Evolutionary conservation across 768 basidiomycete genomes (phyloP).

Genomic region (Boletus sp.): DNA sequence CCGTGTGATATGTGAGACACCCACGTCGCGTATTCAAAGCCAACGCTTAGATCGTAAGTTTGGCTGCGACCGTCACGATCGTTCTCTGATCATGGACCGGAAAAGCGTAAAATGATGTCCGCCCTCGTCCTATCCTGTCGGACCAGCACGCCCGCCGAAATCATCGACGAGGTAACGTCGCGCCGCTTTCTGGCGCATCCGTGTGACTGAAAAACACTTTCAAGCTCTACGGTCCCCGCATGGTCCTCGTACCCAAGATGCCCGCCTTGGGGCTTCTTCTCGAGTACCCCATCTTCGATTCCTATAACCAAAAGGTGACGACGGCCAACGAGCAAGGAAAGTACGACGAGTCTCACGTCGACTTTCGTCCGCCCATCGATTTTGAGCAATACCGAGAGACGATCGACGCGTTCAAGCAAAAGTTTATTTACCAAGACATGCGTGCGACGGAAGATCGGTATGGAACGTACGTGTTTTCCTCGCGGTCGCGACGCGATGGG

Average conservation of each 20-base stretch:
- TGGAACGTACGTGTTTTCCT: slow-evolving; percentile 58
- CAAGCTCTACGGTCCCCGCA: slow-evolving; percentile 74
- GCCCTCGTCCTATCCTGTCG: slow-evolving; percentile 77
- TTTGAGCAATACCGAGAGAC: slow-evolving; percentile 63
- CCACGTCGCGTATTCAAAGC: slow-evolving; percentile 25
- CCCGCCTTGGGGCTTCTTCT: slow-evolving; percentile 91
- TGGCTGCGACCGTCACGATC: not conserved
- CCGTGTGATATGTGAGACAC: not conserved
- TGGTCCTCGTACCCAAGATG: slow-evolving; percentile 90
- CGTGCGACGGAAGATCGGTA: slow-evolving; percentile 76
- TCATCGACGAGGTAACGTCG: slow-evolving; percentile 66
- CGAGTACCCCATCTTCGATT: slow-evolving; percentile 80
- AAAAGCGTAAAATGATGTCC: slow-evolving; percentile 96
- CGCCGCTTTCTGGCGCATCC: not conserved
- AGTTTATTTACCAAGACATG: slow-evolving; percentile 85
- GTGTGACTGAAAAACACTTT: not conserved
- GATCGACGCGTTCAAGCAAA: slow-evolving; percentile 82
- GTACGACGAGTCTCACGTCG: slow-evolving; percentile 50
- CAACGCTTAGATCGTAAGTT: slow-evolving; percentile 31
- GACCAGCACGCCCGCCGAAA: slow-evolving; percentile 66
- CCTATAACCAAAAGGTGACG: slow-evolving; percentile 64
- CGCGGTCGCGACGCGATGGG: not conserved
- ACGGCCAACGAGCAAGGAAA: slow-evolving; percentile 41
- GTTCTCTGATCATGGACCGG: slow-evolving; percentile 9
- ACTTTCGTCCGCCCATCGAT: slow-evolving; percentile 70